A percentile compares a stretch with the other conserved stretches of the same genome.
Evolutionary conservation across 768 basidiomycete genomes (phyloP).

Genomic region (Trametes coccinea): DNA sequence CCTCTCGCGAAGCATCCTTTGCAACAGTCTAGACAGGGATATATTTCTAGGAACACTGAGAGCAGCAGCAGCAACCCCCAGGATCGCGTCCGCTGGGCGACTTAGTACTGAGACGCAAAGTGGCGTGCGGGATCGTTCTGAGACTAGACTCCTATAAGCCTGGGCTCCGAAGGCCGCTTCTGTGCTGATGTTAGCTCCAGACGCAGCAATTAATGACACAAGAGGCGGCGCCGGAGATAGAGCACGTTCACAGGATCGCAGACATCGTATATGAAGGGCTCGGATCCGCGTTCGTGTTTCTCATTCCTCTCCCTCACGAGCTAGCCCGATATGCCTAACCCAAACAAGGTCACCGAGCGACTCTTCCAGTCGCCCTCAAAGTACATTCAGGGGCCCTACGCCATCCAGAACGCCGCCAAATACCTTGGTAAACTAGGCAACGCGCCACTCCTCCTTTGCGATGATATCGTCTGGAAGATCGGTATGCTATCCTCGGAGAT

Average conservation of each 20-base stretch:
- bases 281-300: not conserved
- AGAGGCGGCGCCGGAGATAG: not conserved
- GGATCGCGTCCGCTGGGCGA: too few relatives aligned
- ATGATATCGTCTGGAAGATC: slow-evolving; percentile 32
- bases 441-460: slow-evolving; percentile 28
- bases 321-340: slow-evolving; percentile 22
- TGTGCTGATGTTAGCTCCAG: not conserved
- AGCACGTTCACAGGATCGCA: not conserved
- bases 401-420: slow-evolving; percentile 33
- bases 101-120: too few relatives aligned
- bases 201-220: not conserved
- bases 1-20: not conserved
- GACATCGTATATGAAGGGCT: not conserved
- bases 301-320: not conserved
- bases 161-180: not conserved
- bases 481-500: slow-evolving; percentile 22
- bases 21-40: not conserved
- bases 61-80: not conserved
- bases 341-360: slow-evolving; percentile 30
- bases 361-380: slow-evolving; percentile 36
- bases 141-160: not conserved
- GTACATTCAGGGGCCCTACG: slow-evolving; percentile 36
- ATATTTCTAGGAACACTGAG: too few relatives aligned
- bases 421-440: slow-evolving; percentile 30
- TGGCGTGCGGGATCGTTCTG: not conserved